phyloP scores from a whole-genome alignment of 495 filamentous ascomycete genomes.

The Niebla homalea region DNA sequence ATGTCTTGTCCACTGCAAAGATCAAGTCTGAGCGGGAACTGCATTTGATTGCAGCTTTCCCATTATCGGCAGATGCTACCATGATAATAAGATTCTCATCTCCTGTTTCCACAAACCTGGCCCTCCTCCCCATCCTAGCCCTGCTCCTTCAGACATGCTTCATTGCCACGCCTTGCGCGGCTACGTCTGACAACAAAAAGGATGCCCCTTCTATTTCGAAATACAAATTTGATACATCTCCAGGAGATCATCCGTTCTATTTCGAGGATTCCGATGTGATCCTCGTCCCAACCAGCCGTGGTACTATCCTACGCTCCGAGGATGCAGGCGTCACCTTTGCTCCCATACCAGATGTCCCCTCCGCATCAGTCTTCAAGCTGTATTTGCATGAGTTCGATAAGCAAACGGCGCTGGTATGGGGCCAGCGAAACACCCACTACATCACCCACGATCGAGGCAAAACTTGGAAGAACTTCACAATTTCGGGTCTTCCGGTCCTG shows the following conservation, averaged over 20 bases:
- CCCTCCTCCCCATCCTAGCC: neutral
- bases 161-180: constrained; percentile 5
- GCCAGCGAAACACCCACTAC: constrained; percentile 53
- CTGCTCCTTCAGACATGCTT: constrained; percentile 5
- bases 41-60: too few relatives aligned
- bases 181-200: constrained; percentile 26
- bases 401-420: constrained; percentile 65
- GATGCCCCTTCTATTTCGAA: constrained; percentile 36
- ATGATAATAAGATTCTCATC: neutral
- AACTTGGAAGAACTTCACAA: constrained; percentile 61
- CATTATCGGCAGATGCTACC: neutral
- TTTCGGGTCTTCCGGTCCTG: constrained; percentile 34
- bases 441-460: constrained; percentile 67
- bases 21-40: too few relatives aligned
- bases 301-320: constrained; percentile 54
- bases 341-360: constrained; percentile 45
- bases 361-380: constrained; percentile 46
- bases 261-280: constrained; percentile 76
- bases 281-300: constrained; percentile 44
- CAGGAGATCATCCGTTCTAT: constrained; percentile 50
- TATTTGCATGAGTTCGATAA: constrained; percentile 64
- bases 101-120: neutral
- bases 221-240: constrained; percentile 47
- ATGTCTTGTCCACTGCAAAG: too few relatives aligned
- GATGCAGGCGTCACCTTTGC: constrained; percentile 71